A percentile compares a stretch with the other conserved stretches of the same genome.
These are phyloP conservation scores for Phellinidium pouzarii DNA, from an alignment of 1,284 basidiomycete species.

Conservation along the genomic window DNA sequence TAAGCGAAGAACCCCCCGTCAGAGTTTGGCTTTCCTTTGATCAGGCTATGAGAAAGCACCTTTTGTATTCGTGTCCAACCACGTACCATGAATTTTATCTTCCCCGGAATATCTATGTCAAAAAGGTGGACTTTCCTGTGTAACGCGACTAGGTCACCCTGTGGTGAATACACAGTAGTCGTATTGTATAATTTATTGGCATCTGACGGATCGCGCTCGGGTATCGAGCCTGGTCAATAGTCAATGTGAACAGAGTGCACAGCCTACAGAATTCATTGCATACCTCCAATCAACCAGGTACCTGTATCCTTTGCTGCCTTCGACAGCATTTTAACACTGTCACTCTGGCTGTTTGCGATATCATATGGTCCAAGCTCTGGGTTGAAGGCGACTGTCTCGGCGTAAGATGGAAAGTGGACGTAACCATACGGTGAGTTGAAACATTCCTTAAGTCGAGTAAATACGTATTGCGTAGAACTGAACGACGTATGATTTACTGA, in stretches of 20 bases:
- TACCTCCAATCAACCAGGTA: constrained; percentile 90
- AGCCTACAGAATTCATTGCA: constrained; percentile 19
- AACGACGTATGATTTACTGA: constrained; percentile 31
- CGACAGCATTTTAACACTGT: constrained; percentile 81
- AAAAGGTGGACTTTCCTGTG: constrained; percentile 97
- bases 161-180: constrained; percentile 82
- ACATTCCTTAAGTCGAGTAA: constrained; percentile 66
- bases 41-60: neutral
- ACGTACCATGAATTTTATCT: constrained; percentile 88
- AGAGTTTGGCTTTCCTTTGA: constrained; percentile 88
- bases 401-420: constrained; percentile 76
- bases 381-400: constrained; percentile 69
- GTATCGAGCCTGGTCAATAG: constrained; percentile 84
- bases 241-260: no score
- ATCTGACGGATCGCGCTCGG: constrained; percentile 63
- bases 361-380: constrained; percentile 55
- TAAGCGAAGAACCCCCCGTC: constrained; percentile 71
- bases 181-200: constrained; percentile 83
- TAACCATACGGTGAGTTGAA: constrained; percentile 98
- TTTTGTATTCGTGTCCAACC: neutral
- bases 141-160: constrained; percentile 75
- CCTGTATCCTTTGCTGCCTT: constrained; percentile 74
- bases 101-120: constrained; percentile 96
- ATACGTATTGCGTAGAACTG: neutral
- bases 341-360: constrained; percentile 52